These are phyloP conservation scores for Ceratorhiza oryzae-sativae DNA, from an alignment of 1,284 basidiomycete species.

Conservation along the genomic window DNA sequence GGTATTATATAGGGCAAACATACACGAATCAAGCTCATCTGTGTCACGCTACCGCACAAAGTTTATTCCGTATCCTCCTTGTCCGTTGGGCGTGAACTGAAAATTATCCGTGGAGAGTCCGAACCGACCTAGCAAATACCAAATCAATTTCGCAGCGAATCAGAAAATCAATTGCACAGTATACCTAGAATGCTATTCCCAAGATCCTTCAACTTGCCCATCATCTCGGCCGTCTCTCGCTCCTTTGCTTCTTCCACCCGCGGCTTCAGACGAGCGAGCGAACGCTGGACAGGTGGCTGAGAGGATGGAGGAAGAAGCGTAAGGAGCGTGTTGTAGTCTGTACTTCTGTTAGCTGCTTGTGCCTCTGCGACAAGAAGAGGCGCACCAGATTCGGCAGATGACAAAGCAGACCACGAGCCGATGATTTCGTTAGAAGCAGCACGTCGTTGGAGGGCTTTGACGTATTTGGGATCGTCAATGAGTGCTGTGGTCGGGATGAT, in stretches of 20 bases:
- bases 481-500: conserved; percentile 64
- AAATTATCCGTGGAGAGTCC: conserved; percentile 93
- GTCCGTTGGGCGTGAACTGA: conserved; percentile 89
- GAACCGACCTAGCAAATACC: conserved; percentile 67
- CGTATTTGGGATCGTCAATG: conserved; percentile 80
- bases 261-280: conserved; percentile 65
- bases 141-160: neutral
- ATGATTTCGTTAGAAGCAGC: conserved; percentile 84
- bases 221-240: conserved; percentile 89
- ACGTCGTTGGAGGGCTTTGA: conserved; percentile 88
- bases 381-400: conserved; percentile 83
- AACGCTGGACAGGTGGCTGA: conserved; percentile 57
- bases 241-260: conserved; percentile 79
- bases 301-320: conserved; percentile 67
- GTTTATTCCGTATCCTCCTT: conserved; percentile 93
- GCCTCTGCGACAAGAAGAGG: neutral
- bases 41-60: conserved; percentile 66
- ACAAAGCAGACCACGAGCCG: conserved; percentile 81
- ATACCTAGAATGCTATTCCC: conserved; percentile 90
- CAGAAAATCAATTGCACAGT: neutral
- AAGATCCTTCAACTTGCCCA: conserved; percentile 89
- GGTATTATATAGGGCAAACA: too few relatives aligned
- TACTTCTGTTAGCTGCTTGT: neutral
- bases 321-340: conserved; percentile 81
- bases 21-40: too few relatives aligned